Conservation (phyloP, 306 rosid species). For the Trichosanthes cucumerina region DNA sequence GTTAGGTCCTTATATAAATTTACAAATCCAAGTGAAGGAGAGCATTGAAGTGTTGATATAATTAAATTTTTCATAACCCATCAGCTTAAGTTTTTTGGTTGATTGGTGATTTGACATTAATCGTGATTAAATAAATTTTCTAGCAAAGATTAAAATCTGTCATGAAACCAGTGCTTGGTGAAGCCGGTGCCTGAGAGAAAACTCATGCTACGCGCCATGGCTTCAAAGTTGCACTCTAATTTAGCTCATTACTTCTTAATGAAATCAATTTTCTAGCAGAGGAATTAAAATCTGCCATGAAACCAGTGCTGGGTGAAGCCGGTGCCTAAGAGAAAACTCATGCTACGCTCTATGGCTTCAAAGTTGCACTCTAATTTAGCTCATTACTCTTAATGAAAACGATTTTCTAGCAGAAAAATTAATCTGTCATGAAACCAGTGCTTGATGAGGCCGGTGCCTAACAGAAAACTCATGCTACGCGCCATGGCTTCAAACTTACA, state of each 20-base stretch:
- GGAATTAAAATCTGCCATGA: background rate
- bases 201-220: background rate
- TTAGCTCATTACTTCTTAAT: background rate
- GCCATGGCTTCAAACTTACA: background rate
- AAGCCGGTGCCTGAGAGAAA: background rate
- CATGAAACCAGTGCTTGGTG: background rate
- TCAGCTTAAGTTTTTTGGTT: too few relatives aligned
- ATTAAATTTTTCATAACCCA: too few relatives aligned
- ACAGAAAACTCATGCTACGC: background rate
- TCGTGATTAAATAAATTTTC: background rate
- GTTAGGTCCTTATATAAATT: too few relatives aligned
- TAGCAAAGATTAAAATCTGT: background rate
- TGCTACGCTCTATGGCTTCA: background rate
- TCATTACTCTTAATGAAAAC: background rate
- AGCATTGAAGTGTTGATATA: too few relatives aligned
- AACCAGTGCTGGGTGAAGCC: background rate
- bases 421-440: background rate
- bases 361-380: background rate
- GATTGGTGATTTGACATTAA: too few relatives aligned
- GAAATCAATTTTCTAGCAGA: background rate
- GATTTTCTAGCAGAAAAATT: background rate
- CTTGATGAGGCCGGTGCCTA: background rate
- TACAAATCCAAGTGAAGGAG: too few relatives aligned
- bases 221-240: background rate
- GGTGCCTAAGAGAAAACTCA: background rate